Conservation (phyloP, 2,329 filamentous ascomycete species). For the Chaetomiaceae sp. region DNA sequence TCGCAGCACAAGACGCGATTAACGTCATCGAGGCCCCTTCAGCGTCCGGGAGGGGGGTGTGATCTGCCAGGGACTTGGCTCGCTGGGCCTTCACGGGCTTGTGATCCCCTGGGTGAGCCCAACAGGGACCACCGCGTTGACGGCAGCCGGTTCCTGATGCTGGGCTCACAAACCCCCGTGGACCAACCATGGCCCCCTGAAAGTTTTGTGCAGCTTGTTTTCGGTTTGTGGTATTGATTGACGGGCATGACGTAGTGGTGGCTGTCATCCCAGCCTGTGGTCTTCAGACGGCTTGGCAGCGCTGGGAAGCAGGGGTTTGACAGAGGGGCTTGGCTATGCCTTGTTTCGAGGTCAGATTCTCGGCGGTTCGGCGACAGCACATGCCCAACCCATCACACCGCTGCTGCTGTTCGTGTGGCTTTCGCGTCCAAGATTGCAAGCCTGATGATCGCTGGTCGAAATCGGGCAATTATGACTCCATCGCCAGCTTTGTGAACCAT, state of each 20-base stretch:
- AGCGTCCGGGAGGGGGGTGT: background rate
- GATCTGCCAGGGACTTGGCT: background rate
- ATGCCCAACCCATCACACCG: background rate
- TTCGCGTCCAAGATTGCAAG: background rate
- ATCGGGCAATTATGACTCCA: too few species aligned
- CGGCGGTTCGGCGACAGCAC: slow-evolving; percentile 2
- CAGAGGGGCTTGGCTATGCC: slow-evolving; percentile 4
- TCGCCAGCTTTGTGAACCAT: too few species aligned
- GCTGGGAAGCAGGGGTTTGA: background rate
- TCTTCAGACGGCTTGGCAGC: slow-evolving; percentile 5
- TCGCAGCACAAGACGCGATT: background rate
- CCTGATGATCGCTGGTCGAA: too few species aligned
- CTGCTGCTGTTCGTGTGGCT: background rate
- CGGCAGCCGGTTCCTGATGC: background rate
- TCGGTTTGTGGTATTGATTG: background rate
- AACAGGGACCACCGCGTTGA: background rate
- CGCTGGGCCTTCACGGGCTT: background rate
- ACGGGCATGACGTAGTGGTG: slow-evolving; percentile 7
- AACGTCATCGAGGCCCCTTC: slow-evolving; percentile 7
- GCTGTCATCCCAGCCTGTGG: background rate
- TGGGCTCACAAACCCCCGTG: background rate
- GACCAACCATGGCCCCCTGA: slow-evolving; percentile 3
- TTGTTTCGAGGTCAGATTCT: slow-evolving; percentile 6
- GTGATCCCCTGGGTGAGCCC: background rate
- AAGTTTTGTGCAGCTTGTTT: background rate